Evolutionary conservation across 176 grass and related monocot species (phyloP).

Genomic region (Echinochloa phyllopogon): DNA sequence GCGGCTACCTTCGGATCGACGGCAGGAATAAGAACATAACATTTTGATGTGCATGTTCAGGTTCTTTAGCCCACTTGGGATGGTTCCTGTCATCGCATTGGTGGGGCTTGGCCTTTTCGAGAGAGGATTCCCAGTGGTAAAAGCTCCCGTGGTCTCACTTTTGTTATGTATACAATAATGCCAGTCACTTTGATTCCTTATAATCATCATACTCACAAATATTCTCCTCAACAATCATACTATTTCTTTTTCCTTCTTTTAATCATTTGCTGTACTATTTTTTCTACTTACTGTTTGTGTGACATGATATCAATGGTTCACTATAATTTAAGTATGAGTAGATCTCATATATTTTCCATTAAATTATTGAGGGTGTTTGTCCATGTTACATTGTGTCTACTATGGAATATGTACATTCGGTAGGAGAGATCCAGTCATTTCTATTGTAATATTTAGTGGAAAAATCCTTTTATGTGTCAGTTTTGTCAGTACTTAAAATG

Average conservation of each 20-base stretch:
- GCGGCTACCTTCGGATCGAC: constrained; percentile 36
- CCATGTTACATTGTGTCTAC: neutral
- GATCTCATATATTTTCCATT: neutral
- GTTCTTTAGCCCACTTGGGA: constrained; percentile 97
- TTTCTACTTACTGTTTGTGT: neutral
- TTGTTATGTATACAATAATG: neutral
- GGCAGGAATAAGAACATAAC: constrained; percentile 52
- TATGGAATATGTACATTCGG: neutral
- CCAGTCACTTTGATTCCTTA: constrained; percentile 7
- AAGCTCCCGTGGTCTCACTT: constrained; percentile 52
- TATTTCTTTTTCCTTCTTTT: neutral
- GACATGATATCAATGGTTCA: neutral
- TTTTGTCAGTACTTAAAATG: neutral
- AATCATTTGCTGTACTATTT: neutral
- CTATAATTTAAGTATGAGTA: constrained; percentile 2
- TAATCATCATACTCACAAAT: neutral
- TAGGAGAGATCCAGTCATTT: neutral
- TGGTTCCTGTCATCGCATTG: constrained; percentile 89
- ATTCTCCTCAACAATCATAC: neutral
- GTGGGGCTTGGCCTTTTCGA: constrained; percentile 97
- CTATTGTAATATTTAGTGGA: neutral
- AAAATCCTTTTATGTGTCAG: neutral
- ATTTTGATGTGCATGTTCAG: constrained; percentile 61
- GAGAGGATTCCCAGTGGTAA: constrained; percentile 99
- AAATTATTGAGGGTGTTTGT: neutral